Conservation (phyloP, 805 yeast genomes). For the Ascoidea rubescens region DNA sequence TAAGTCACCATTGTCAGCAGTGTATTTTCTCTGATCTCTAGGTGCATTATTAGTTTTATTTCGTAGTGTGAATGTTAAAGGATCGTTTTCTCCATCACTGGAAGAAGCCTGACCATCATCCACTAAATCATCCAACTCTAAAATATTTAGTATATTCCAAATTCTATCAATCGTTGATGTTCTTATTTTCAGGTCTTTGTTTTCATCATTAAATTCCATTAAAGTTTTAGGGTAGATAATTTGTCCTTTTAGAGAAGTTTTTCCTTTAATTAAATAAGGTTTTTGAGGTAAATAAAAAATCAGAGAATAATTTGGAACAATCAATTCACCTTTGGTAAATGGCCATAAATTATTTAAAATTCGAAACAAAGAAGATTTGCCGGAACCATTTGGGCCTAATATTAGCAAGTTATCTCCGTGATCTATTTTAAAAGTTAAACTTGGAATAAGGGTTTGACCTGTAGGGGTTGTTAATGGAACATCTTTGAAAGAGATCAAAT, state of each 20-base stretch:
- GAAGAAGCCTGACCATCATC: slow-evolving; percentile 21
- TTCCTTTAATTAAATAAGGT: slow-evolving; percentile 71
- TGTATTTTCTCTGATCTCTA: slow-evolving; percentile 10
- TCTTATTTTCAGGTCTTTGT: slow-evolving; percentile 11
- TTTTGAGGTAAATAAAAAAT: slow-evolving; percentile 87
- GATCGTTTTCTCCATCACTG: slow-evolving; percentile 2
- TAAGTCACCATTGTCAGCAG: too few relatives aligned
- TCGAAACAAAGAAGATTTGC: slow-evolving; percentile 85
- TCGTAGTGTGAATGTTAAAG: slow-evolving; percentile 3
- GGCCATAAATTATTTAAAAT: slow-evolving; percentile 93
- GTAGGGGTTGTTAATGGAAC: slow-evolving; percentile 83
- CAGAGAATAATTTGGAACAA: slow-evolving; percentile 39
- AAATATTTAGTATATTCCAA: slow-evolving; percentile 35
- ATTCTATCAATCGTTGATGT: slow-evolving; percentile 30
- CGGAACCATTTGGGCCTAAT: slow-evolving; percentile 95
- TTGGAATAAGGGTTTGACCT: slow-evolving; percentile 54
- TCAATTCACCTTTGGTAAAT: slow-evolving; percentile 36
- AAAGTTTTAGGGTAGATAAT: slow-evolving; percentile 75
- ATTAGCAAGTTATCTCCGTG: slow-evolving; percentile 78
- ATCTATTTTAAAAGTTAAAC: slow-evolving; percentile 55
- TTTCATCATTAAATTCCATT: slow-evolving; percentile 32
- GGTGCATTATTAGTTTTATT: slow-evolving; percentile 19
- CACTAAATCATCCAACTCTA: slow-evolving; percentile 46
- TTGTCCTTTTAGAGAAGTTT: slow-evolving; percentile 63
- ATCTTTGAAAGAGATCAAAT: slow-evolving; percentile 49